phyloP scores from a whole-genome alignment of 257 asterid species.

The Apocynum venetum region DNA sequence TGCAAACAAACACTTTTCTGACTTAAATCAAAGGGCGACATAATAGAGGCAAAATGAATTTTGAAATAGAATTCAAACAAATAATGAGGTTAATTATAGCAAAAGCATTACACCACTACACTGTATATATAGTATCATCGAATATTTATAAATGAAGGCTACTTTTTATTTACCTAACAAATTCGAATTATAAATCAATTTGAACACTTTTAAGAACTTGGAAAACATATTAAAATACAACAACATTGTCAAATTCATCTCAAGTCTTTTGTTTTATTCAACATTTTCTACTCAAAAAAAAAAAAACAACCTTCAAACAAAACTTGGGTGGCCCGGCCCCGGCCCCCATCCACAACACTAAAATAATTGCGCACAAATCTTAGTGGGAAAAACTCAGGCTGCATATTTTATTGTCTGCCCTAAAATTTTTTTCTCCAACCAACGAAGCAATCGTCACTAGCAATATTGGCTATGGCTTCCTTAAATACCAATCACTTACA shows the following conservation, averaged over 20 bases:
- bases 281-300: not conserved
- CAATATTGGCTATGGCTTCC: conserved; percentile 3
- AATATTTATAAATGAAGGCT: not conserved
- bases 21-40: too few relatives aligned
- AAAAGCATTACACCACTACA: too few relatives aligned
- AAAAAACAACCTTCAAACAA: not conserved
- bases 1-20: too few relatives aligned
- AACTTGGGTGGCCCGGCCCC: conserved; percentile 4
- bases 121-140: too few relatives aligned
- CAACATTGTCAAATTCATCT: not conserved
- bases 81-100: too few relatives aligned
- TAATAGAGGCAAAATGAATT: too few relatives aligned
- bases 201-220: not conserved
- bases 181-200: too few relatives aligned
- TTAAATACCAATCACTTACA: conserved; percentile 9
- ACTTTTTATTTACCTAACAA: not conserved
- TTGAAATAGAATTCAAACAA: too few relatives aligned
- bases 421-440: conserved; percentile 9
- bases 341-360: not conserved
- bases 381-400: conserved; percentile 13
- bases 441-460: not conserved
- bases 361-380: conserved; percentile 21
- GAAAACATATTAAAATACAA: not conserved
- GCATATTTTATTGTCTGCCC: conserved; percentile 26
- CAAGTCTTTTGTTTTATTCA: not conserved